These are phyloP conservation scores for Cryptococcus sp. DNA, from an alignment of 1,284 basidiomycete genomes.

Conservation along the genomic window DNA sequence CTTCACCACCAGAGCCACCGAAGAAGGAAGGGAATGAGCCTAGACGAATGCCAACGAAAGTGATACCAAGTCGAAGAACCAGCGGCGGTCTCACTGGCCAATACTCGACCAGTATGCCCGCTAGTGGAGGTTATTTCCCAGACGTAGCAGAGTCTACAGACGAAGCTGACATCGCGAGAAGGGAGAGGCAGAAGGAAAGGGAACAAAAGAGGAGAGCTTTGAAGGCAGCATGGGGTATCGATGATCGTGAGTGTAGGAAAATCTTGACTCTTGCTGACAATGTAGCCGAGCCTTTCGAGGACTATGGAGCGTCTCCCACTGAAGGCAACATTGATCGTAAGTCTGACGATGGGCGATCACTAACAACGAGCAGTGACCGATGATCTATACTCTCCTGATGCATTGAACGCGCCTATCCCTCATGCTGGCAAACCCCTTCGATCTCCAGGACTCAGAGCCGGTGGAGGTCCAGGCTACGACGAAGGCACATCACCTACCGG, in stretches of 20 bases:
- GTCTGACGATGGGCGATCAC: background rate
- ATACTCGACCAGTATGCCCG: conserved; percentile 45
- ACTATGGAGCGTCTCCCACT: conserved; percentile 41
- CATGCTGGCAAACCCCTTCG: conserved; percentile 20
- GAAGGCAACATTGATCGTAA: conserved; percentile 4
- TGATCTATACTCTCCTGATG: conserved; percentile 16
- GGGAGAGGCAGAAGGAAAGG: conserved; percentile 36
- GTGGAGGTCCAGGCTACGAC: conserved; percentile 14
- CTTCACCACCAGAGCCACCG: conserved; percentile 17
- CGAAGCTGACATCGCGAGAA: conserved; percentile 28
- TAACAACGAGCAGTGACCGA: conserved; percentile 15
- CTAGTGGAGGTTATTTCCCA: conserved; percentile 43
- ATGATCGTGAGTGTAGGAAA: conserved; percentile 37
- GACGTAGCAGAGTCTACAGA: conserved; percentile 23
- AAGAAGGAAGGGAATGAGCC: conserved; percentile 11
- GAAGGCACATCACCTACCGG: conserved; percentile 11
- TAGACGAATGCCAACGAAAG: conserved; percentile 2
- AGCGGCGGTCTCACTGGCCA: conserved; percentile 41
- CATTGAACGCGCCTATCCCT: conserved; percentile 10
- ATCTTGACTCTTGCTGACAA: conserved; percentile 11
- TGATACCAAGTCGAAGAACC: conserved; percentile 17
- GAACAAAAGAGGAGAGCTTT: conserved; percentile 44
- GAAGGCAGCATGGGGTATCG: conserved; percentile 48
- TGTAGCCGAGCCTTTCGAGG: conserved; percentile 47
- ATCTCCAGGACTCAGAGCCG: conserved; percentile 32